Evolutionary conservation across 805 yeast genomes (phyloP).

Genomic region (Metschnikowia cerradonensis): DNA sequence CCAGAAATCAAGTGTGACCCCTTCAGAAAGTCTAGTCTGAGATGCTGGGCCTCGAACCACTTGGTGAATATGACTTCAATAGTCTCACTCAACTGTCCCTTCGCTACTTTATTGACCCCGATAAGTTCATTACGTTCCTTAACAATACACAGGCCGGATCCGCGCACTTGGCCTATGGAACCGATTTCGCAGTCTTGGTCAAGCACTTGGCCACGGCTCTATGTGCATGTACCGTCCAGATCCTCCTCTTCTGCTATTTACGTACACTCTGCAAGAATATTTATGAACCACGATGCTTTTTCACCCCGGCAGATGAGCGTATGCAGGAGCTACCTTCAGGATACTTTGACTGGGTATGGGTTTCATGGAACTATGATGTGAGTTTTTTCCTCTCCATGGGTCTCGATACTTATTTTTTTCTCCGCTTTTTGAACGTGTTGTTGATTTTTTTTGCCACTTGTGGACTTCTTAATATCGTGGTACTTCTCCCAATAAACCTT

Average conservation of each 20-base stretch:
- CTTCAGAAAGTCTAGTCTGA: not conserved
- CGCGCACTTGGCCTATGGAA: conserved; percentile 57
- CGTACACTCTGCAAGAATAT: conserved; percentile 31
- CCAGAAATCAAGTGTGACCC: not conserved
- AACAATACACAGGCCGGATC: conserved; percentile 54
- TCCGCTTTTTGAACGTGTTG: conserved; percentile 55
- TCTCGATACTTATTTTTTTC: conserved; percentile 69
- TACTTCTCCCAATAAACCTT: conserved; percentile 62
- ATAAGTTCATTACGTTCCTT: conserved; percentile 36
- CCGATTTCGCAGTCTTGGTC: conserved; percentile 52
- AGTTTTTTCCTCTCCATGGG: conserved; percentile 51
- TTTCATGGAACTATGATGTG: conserved; percentile 38
- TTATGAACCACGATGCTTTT: conserved; percentile 53
- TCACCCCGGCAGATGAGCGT: conserved; percentile 38
- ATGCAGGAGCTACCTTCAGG: conserved; percentile 38
- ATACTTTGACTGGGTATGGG: conserved; percentile 54
- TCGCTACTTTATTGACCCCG: conserved; percentile 25
- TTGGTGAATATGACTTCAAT: conserved; percentile 11
- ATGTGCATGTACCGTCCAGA: conserved; percentile 51
- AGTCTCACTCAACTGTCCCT: conserved; percentile 25
- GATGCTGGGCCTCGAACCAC: not conserved
- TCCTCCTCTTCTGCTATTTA: conserved; percentile 37
- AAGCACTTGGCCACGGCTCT: conserved; percentile 54
- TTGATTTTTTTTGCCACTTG: conserved; percentile 48
- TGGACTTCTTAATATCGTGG: conserved; percentile 52